Conservation (phyloP, 177 flowering plant species). For the Vitis hybrid region DNA sequence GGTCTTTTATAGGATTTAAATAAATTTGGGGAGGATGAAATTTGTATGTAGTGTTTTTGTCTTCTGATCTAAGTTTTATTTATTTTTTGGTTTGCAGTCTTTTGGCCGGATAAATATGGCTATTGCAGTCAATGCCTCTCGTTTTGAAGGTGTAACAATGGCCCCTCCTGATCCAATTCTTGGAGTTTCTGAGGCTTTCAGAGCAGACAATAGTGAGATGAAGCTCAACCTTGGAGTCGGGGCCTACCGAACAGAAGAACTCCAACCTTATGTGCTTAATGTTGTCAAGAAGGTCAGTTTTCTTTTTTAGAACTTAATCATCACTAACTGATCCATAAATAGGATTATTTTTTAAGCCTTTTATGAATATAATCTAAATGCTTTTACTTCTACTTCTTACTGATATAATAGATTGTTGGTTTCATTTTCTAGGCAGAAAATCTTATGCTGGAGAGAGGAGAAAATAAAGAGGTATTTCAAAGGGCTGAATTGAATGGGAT, state of each 20-base stretch:
- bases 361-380: neutral
- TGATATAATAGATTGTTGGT: neutral
- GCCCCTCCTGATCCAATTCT: conserved; percentile 99
- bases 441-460: conserved; percentile 86
- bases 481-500: conserved; percentile 9
- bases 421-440: conserved; percentile 68
- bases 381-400: neutral
- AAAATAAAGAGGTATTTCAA: conserved; percentile 85
- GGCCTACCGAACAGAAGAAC: conserved; percentile 95
- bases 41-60: neutral
- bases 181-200: conserved; percentile 97
- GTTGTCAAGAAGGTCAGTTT: conserved; percentile 83
- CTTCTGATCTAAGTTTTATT: neutral
- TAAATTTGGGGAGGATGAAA: no score
- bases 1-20: no score
- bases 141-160: conserved; percentile 86
- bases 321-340: neutral
- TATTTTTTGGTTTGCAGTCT: conserved; percentile 37
- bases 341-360: neutral
- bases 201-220: conserved; percentile 62
- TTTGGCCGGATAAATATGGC: conserved; percentile 60
- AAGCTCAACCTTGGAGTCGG: conserved; percentile 99
- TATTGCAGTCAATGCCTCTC: conserved; percentile 63
- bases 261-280: conserved; percentile 90
- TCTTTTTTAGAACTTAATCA: neutral